Evolutionary conservation across 106 monocot species (phyloP).

Genomic region (Allium fistulosum): DNA sequence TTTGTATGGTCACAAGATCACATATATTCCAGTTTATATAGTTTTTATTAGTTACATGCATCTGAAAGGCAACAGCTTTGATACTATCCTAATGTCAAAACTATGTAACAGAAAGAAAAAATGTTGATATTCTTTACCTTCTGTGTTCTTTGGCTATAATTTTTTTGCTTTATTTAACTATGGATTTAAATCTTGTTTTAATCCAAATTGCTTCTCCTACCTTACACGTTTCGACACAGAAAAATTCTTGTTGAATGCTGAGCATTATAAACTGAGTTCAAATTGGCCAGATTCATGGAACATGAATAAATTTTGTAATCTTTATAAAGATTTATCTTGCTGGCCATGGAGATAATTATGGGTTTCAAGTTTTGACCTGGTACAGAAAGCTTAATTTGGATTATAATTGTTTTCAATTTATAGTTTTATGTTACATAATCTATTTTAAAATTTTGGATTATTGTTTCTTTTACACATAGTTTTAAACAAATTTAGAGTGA

Average conservation of each 20-base stretch:
- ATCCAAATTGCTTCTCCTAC: conserved; percentile 4
- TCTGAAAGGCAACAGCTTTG: conserved; percentile 2
- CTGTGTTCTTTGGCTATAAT: neutral
- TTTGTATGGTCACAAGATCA: conserved; percentile 3
- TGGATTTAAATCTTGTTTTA: neutral
- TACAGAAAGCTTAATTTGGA: neutral
- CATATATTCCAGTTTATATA: neutral
- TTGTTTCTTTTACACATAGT: neutral
- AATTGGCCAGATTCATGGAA: conserved; percentile 9
- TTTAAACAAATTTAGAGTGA: neutral
- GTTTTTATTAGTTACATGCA: neutral
- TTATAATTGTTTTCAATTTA: neutral
- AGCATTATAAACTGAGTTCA: neutral
- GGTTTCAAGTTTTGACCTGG: neutral
- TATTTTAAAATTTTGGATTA: neutral
- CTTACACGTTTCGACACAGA: conserved; percentile 2
- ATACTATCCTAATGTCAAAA: neutral
- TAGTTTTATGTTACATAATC: neutral
- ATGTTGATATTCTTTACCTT: conserved; percentile 1
- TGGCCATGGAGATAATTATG: neutral
- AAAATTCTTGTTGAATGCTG: neutral
- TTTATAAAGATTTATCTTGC: neutral
- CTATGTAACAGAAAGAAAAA: neutral
- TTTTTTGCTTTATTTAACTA: neutral
- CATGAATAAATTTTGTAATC: neutral